Percentiles rank a stretch among this genome's conserved stretches.
Conservation (phyloP, 1,284 basidiomycete species). For the Rugosomyces carneus region DNA sequence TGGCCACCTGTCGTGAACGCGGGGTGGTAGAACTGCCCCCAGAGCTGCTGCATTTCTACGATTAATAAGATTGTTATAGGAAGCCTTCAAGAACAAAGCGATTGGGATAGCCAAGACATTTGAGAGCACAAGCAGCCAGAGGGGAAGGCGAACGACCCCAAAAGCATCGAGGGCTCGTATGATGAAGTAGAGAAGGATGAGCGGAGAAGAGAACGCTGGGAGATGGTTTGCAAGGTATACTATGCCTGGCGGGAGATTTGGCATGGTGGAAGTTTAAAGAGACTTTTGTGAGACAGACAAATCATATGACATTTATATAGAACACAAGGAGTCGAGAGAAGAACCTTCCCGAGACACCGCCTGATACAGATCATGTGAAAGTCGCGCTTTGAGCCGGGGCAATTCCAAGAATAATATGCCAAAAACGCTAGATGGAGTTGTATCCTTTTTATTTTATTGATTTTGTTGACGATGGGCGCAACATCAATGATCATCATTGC, state of each 20-base stretch:
- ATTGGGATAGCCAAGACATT: conserved; percentile 25
- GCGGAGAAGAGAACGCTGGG: conserved; percentile 10
- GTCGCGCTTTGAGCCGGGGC: neutral
- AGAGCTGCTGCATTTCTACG: conserved; percentile 22
- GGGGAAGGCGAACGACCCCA: conserved; percentile 7
- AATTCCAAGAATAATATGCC: no score
- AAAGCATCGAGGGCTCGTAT: conserved; percentile 4
- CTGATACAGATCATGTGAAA: neutral
- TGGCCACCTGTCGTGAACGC: conserved; percentile 23
- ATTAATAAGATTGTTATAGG: conserved; percentile 19
- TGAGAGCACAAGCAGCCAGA: conserved; percentile 10
- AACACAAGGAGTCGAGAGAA: neutral
- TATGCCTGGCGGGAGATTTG: conserved; percentile 10
- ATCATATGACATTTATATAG: neutral
- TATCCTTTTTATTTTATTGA: no score
- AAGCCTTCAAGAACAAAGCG: conserved; percentile 17
- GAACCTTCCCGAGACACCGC: neutral
- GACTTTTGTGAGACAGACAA: neutral
- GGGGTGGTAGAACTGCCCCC: conserved; percentile 28
- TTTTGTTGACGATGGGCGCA: no score
- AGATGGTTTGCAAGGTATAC: conserved; percentile 10
- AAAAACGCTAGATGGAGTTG: no score
- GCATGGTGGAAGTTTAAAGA: conserved; percentile 3
- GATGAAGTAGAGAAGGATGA: conserved; percentile 11
- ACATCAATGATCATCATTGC: neutral